Percentiles rank a stretch among this genome's conserved stretches.
These are phyloP conservation scores for Metarhizium brunneum DNA, from an alignment of 2,329 filamentous ascomycete species.

Conservation along the genomic window DNA sequence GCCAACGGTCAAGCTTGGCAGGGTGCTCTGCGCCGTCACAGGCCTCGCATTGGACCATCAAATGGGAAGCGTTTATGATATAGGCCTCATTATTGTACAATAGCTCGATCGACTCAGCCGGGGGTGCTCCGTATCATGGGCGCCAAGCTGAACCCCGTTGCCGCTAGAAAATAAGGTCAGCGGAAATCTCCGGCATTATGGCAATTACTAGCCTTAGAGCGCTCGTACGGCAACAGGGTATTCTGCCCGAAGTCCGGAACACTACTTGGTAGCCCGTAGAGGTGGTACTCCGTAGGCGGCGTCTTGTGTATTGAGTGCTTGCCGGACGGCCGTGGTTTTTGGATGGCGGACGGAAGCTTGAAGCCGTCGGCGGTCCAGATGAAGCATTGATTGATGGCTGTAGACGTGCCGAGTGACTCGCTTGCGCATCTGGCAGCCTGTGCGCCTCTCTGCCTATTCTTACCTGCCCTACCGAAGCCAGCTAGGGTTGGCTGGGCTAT, in stretches of 20 bases:
- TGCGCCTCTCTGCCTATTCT: too few relatives aligned
- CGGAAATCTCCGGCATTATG: constrained; percentile 4
- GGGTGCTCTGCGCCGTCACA: not conserved
- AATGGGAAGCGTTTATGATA: not conserved
- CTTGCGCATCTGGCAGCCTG: too few relatives aligned
- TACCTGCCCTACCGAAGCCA: too few relatives aligned
- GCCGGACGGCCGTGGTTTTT: not conserved
- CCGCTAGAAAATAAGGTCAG: not conserved
- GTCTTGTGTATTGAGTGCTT: too few relatives aligned
- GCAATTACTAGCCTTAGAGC: not conserved
- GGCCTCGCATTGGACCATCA: not conserved
- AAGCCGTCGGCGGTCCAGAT: too few relatives aligned
- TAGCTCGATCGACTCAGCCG: not conserved
- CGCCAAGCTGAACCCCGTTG: constrained; percentile 2
- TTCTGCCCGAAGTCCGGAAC: not conserved
- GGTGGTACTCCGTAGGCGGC: not conserved
- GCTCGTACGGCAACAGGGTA: not conserved
- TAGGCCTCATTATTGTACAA: not conserved
- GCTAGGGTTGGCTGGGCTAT: not conserved
- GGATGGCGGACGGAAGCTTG: not conserved
- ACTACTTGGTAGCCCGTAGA: not conserved
- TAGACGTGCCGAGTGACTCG: too few relatives aligned
- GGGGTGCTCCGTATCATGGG: not conserved
- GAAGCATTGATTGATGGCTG: too few relatives aligned
- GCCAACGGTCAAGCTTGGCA: not conserved